Evolutionary conservation across 2,329 filamentous ascomycete genomes (phyloP).

Genomic region (Fusarium sp.): DNA sequence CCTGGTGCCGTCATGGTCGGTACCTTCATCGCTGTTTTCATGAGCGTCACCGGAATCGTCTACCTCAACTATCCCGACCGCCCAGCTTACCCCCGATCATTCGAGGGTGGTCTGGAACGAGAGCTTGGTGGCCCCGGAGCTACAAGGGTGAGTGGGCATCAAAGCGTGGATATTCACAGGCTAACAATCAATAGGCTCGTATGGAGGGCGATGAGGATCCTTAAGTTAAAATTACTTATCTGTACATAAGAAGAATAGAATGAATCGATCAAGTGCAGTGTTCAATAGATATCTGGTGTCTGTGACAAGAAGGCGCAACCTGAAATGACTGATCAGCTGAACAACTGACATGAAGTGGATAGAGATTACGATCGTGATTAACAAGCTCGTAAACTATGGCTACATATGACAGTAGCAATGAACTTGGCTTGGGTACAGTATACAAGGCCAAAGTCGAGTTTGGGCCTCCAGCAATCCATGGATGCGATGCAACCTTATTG

Average conservation of each 20-base stretch:
- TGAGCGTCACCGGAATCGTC: conserved; percentile 76
- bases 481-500: no score
- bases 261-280: conserved; percentile 35
- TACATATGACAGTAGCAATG: neutral
- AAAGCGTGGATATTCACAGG: conserved; percentile 1
- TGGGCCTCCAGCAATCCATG: neutral
- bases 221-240: conserved; percentile 51
- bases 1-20: conserved; percentile 78
- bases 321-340: conserved; percentile 7
- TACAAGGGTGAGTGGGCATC: conserved; percentile 68
- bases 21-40: conserved; percentile 72
- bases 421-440: neutral
- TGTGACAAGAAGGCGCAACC: conserved; percentile 7
- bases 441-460: neutral
- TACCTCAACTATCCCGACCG: conserved; percentile 79
- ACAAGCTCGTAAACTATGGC: neutral
- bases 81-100: conserved; percentile 76
- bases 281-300: conserved; percentile 19
- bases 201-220: conserved; percentile 68
- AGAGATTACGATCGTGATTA: neutral
- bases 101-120: conserved; percentile 77
- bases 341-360: conserved; percentile 1
- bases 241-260: conserved; percentile 55
- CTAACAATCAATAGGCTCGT: conserved; percentile 62
- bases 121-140: conserved; percentile 80